Conservation (phyloP, 2,329 filamentous ascomycete species). For the Ascochyta viciae-villosae region DNA sequence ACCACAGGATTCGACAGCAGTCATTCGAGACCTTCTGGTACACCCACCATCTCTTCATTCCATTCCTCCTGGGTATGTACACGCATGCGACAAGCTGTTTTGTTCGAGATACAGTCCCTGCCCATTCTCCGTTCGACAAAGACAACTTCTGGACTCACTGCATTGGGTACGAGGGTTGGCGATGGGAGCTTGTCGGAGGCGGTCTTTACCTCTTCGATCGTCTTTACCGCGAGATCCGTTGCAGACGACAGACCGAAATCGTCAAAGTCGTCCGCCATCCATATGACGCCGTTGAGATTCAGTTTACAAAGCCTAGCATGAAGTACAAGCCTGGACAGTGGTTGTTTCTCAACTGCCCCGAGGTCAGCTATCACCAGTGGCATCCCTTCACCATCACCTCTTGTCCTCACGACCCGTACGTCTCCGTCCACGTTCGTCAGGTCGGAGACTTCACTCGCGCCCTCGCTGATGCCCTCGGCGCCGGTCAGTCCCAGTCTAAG, state of each 20-base stretch:
- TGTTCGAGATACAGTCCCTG: conserved; percentile 78
- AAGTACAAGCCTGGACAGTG: conserved; percentile 98
- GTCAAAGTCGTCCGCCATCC: conserved; percentile 94
- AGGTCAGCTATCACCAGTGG: conserved; percentile 90
- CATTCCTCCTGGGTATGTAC: conserved; percentile 91
- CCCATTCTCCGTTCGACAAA: conserved; percentile 84
- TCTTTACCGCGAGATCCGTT: conserved; percentile 87
- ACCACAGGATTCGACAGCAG: conserved; percentile 92
- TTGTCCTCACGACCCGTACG: conserved; percentile 92
- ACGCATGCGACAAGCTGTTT: conserved; percentile 97
- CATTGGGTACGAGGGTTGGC: conserved; percentile 93
- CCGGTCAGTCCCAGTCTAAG: conserved; percentile 84
- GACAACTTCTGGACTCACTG: conserved; percentile 88
- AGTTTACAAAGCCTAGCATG: conserved; percentile 96
- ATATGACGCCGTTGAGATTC: conserved; percentile 96
- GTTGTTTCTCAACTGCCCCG: conserved; percentile 94
- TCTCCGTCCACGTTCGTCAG: conserved; percentile 93
- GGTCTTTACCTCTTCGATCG: conserved; percentile 87
- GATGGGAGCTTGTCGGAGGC: conserved; percentile 91
- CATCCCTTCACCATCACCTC: conserved; percentile 99
- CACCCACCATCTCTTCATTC: conserved; percentile 97
- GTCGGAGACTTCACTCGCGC: conserved; percentile 94
- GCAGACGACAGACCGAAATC: conserved; percentile 84
- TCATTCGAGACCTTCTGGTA: conserved; percentile 99
- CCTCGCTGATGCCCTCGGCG: conserved; percentile 96